Conservation (phyloP, 2,329 filamentous ascomycete genomes). For the Colletotrichum tabaci region DNA sequence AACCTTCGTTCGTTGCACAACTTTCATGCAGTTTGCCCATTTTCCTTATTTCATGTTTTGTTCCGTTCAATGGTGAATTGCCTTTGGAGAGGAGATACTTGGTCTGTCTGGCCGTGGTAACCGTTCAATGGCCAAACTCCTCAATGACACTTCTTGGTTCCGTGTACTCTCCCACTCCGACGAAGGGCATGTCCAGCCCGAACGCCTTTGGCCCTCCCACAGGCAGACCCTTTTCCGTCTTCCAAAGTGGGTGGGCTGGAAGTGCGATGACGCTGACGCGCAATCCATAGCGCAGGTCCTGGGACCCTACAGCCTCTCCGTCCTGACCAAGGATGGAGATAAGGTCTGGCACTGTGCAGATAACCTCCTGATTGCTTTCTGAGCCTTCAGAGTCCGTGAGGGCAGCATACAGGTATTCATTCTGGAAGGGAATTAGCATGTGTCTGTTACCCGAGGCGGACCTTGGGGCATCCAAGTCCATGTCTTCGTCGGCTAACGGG, state of each 20-base stretch:
- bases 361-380: conserved; percentile 49
- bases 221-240: conserved; percentile 52
- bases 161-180: conserved; percentile 28
- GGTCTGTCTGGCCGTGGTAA: not conserved
- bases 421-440: conserved; percentile 59
- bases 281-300: conserved; percentile 66
- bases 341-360: conserved; percentile 55
- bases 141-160: conserved; percentile 24
- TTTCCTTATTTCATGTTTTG: accelerated
- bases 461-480: conserved; percentile 40
- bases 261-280: conserved; percentile 65
- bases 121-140: not conserved
- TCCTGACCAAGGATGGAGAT: conserved; percentile 58
- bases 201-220: conserved; percentile 54
- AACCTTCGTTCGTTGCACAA: no score
- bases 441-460: conserved; percentile 45
- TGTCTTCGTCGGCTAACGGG: conserved; percentile 49
- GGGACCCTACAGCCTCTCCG: conserved; percentile 65
- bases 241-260: conserved; percentile 66
- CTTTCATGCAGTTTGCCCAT: not conserved
- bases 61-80: no score
- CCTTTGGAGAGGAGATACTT: not conserved
- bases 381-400: conserved; percentile 51
- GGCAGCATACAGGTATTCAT: conserved; percentile 58
- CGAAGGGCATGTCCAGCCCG: conserved; percentile 48